These are phyloP conservation scores for Musa troglodytarum DNA, from an alignment of 176 grass and related monocot genomes.

Conservation along the genomic window DNA sequence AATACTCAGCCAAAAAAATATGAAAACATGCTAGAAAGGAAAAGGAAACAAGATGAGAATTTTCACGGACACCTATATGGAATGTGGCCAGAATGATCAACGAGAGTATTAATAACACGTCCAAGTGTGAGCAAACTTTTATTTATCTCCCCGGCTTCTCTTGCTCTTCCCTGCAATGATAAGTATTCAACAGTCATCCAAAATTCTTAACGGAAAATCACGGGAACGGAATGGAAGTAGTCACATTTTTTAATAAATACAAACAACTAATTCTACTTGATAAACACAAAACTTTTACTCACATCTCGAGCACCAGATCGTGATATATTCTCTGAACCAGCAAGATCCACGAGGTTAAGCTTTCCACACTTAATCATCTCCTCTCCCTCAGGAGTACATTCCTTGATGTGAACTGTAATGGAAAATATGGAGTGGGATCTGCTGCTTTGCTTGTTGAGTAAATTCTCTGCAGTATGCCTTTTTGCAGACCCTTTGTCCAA, in stretches of 20 bases:
- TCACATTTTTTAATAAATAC: background rate
- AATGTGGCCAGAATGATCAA: slow-evolving; percentile 87
- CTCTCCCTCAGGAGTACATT: slow-evolving; percentile 70
- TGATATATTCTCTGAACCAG: slow-evolving; percentile 79
- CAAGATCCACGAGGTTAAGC: slow-evolving; percentile 86
- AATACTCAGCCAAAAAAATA: slow-evolving; percentile 14
- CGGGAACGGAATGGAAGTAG: background rate
- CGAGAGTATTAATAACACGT: slow-evolving; percentile 85
- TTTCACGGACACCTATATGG: slow-evolving; percentile 54
- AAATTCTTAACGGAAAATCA: background rate
- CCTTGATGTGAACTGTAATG: slow-evolving; percentile 82
- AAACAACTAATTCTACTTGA: background rate
- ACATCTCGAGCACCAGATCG: slow-evolving; percentile 80
- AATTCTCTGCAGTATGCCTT: slow-evolving; percentile 65
- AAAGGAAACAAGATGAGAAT: background rate
- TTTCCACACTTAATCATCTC: slow-evolving; percentile 91
- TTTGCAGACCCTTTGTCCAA: slow-evolving; percentile 75
- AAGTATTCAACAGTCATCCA: background rate
- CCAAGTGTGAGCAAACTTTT: slow-evolving; percentile 91
- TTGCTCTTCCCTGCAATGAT: slow-evolving; percentile 50
- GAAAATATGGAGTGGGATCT: slow-evolving; percentile 86
- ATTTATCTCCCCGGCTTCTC: slow-evolving; percentile 92
- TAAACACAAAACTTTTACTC: slow-evolving; percentile 10
- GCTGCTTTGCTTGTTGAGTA: slow-evolving; percentile 94
- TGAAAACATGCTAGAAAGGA: slow-evolving; percentile 9